Evolutionary conservation across 495 filamentous ascomycete species (phyloP), one percentile per base, ranked within the genome.

Genomic region (Penicillium steckii): DNA sequence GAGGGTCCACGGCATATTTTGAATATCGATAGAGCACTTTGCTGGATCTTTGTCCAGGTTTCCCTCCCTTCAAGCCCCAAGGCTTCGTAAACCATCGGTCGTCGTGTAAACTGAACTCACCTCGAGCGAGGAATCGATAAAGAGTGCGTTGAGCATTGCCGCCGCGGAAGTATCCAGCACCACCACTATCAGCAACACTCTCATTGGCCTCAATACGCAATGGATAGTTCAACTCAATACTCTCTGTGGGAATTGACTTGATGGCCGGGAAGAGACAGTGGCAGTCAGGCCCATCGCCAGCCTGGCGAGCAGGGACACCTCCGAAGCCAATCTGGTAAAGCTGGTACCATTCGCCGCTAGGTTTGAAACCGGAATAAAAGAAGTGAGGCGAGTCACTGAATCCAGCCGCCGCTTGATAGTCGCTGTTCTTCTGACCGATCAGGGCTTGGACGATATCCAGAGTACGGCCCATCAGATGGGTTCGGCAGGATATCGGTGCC

Each of bases 251-350:
- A 26, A 77, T 77, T 3, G 71, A 73, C 50, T 80, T 80, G 64
- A 80, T 78, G 0, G 75, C 77, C 0, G 77, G 75, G 65, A 78
- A 80, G 13, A 80, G 64, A 46, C 74, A 79, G 50, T 80, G 75
- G 29, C 76, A 78, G 55, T 80, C 77, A 2, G 72, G 72, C 2
- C 76, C 76, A 41, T 80, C 76, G 13, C 77, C 74, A 10, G 71
- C 74, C 2, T 72, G 67, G 4, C 75, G 63, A 0, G 76, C 77
- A 6, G 77, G 77, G 2, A 80, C 71, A 24, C 75, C 77, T 5
- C 77, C 77, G 26, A 80, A 79, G 1, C 76, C 76, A 21, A 80
- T 79, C 56, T 77, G 75, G 46, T 79, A 80, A 0, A 80, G 66
- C 56, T 79, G 71, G 50, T 72, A 80, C 71, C 70, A 80, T 48